phyloP scores from a whole-genome alignment of 805 yeast species.

The Candida sonorensis region DNA sequence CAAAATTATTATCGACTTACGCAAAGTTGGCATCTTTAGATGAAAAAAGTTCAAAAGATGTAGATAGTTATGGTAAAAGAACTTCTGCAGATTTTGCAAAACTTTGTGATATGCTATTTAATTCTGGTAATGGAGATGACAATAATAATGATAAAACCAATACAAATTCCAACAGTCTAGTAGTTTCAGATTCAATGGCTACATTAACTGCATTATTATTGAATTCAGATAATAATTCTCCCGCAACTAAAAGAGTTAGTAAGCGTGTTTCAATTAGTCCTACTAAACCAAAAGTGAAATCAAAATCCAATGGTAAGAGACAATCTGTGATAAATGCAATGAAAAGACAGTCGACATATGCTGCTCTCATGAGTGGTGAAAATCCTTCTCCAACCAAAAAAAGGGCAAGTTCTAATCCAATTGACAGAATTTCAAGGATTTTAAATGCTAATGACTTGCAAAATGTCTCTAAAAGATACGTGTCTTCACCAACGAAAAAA shows the following conservation, averaged over 20 bases:
- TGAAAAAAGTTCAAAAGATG: slow-evolving; percentile 60
- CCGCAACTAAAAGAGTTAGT: slow-evolving; percentile 6
- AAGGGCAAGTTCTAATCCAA: slow-evolving; percentile 25
- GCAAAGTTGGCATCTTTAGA: slow-evolving; percentile 52
- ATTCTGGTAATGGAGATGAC: no score
- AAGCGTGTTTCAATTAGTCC: slow-evolving; percentile 10
- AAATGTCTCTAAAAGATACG: slow-evolving; percentile 37
- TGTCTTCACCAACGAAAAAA: slow-evolving; percentile 30
- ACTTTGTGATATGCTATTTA: slow-evolving; percentile 69
- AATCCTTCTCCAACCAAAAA: slow-evolving; percentile 9
- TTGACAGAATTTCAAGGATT: slow-evolving; percentile 29
- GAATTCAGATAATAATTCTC: slow-evolving; percentile 13
- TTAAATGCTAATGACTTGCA: slow-evolving; percentile 41
- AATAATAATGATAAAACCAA: no score
- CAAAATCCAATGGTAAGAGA: slow-evolving; percentile 9
- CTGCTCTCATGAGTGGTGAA: slow-evolving; percentile 10
- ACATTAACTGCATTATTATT: slow-evolving; percentile 39
- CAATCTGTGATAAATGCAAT: slow-evolving; percentile 15
- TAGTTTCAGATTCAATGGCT: slow-evolving; percentile 41
- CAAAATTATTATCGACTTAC: slow-evolving; percentile 64
- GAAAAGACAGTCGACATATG: slow-evolving; percentile 16
- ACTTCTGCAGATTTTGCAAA: slow-evolving; percentile 75
- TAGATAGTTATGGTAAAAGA: slow-evolving; percentile 67
- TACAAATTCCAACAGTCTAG: no score
- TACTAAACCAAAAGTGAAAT: slow-evolving; percentile 3